These are phyloP conservation scores for Nakaseomyces glabratus DNA, from an alignment of 1,139 yeast genomes.

Conservation along the genomic window DNA sequence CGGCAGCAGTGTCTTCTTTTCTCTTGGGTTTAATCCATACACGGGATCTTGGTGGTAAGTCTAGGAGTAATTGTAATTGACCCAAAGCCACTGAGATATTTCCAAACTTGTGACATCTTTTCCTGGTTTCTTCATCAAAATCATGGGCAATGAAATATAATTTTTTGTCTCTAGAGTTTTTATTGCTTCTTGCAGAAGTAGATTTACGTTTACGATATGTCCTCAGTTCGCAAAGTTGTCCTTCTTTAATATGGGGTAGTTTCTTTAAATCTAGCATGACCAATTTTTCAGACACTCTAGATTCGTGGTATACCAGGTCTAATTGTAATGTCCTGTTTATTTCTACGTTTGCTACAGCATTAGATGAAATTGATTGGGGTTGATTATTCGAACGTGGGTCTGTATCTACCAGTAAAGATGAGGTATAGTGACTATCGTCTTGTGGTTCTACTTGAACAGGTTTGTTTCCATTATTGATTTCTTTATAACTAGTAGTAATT, in stretches of 20 bases:
- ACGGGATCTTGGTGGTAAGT: conserved; percentile 56
- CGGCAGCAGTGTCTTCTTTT: conserved; percentile 52
- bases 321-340: conserved; percentile 26
- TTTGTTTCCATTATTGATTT: no score
- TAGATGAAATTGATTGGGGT: conserved; percentile 1
- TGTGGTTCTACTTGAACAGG: no score
- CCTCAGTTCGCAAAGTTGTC: conserved; percentile 66
- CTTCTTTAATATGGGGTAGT: conserved; percentile 53
- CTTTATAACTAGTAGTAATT: no score
- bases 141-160: conserved; percentile 40
- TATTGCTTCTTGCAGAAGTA: not conserved
- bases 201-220: conserved; percentile 26
- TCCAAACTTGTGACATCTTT: conserved; percentile 30
- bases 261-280: conserved; percentile 53
- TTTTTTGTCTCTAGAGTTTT: conserved; percentile 26
- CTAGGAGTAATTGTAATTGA: conserved; percentile 52
- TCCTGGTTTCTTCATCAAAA: conserved; percentile 30
- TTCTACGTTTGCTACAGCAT: conserved; percentile 5
- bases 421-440: no score
- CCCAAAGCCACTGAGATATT: conserved; percentile 52
- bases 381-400: not conserved
- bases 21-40: conserved; percentile 47
- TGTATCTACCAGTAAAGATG: not conserved
- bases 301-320: conserved; percentile 69
- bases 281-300: conserved; percentile 47